Evolutionary conservation across 192 early-diverging fungal genomes (phyloP).

Genomic region (Linnemannia schmuckeri): DNA sequence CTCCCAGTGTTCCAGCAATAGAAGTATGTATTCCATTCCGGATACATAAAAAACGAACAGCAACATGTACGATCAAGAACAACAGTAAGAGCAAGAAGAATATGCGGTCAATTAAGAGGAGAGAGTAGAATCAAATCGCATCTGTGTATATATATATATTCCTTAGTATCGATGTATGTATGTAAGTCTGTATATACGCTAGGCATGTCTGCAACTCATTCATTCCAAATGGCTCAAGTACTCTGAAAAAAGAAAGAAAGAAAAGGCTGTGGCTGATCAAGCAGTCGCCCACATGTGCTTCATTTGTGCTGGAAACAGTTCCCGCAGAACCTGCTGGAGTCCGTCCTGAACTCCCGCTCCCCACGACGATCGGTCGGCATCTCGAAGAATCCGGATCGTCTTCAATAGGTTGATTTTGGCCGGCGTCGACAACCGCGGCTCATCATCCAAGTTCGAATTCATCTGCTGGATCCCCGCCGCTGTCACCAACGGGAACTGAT

Average conservation of each 20-base stretch:
- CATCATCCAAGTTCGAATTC: constrained; percentile 52
- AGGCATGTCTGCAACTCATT: too few species aligned
- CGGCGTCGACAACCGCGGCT: constrained; percentile 49
- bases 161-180: not conserved
- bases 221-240: not conserved
- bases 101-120: not conserved
- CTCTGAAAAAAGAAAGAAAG: not conserved
- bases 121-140: not conserved
- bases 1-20: too few species aligned
- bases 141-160: not conserved
- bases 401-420: constrained; percentile 55
- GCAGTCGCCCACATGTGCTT: constrained; percentile 33
- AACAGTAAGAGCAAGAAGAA: not conserved
- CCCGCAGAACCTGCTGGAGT: constrained; percentile 41
- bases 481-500: constrained; percentile 48
- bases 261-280: not conserved
- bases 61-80: not conserved
- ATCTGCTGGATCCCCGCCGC: constrained; percentile 49
- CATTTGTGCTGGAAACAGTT: constrained; percentile 42
- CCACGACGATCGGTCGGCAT: constrained; percentile 49
- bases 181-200: not conserved
- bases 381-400: constrained; percentile 47
- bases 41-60: not conserved
- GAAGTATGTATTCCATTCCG: too few species aligned
- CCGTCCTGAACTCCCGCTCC: constrained; percentile 37